A percentile compares a stretch with the other conserved stretches of the same genome.
phyloP scores from a whole-genome alignment of 495 filamentous ascomycete genomes.

The Aspergillus olivimuriae region DNA sequence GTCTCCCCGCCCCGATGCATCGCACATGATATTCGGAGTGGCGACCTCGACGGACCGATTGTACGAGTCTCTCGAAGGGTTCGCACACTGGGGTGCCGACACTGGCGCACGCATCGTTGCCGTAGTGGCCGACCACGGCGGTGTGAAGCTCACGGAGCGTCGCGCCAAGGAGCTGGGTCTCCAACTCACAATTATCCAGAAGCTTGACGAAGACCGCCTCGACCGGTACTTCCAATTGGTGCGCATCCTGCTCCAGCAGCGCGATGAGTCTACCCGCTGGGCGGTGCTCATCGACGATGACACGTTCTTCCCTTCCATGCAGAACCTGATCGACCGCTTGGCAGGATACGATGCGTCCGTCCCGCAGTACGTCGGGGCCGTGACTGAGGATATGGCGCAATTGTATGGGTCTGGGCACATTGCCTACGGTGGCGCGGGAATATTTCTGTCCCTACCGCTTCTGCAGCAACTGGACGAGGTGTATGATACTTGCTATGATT shows the following conservation, averaged over 20 bases:
- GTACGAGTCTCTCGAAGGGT: slow-evolving; percentile 46
- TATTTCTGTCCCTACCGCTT: slow-evolving; percentile 49
- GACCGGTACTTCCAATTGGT: slow-evolving; percentile 57
- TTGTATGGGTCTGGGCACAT: slow-evolving; percentile 38
- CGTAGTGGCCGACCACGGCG: slow-evolving; percentile 29
- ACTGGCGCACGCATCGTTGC: slow-evolving; percentile 50
- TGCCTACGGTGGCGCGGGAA: slow-evolving; percentile 54
- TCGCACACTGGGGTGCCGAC: slow-evolving; percentile 55
- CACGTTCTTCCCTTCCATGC: slow-evolving; percentile 56
- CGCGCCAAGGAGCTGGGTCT: slow-evolving; percentile 32
- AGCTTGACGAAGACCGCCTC: slow-evolving; percentile 33
- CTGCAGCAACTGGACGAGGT: slow-evolving; percentile 29
- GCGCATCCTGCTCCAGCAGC: slow-evolving; percentile 16
- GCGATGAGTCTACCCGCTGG: slow-evolving; percentile 33
- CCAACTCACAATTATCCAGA: slow-evolving; percentile 43
- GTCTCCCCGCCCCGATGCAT: slow-evolving; percentile 32
- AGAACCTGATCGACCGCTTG: slow-evolving; percentile 38
- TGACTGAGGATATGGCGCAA: slow-evolving; percentile 47
- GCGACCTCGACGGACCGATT: slow-evolving; percentile 52
- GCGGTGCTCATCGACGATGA: slow-evolving; percentile 65
- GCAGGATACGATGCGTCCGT: slow-evolving; percentile 37
- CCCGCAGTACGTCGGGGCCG: slow-evolving; percentile 47
- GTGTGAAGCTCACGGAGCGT: slow-evolving; percentile 24
- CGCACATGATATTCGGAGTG: slow-evolving; percentile 53
- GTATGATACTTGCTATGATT: slow-evolving; percentile 31